Conservation (phyloP, 192 early-diverging fungal genomes). For the Spizellomyces punctatus region DNA sequence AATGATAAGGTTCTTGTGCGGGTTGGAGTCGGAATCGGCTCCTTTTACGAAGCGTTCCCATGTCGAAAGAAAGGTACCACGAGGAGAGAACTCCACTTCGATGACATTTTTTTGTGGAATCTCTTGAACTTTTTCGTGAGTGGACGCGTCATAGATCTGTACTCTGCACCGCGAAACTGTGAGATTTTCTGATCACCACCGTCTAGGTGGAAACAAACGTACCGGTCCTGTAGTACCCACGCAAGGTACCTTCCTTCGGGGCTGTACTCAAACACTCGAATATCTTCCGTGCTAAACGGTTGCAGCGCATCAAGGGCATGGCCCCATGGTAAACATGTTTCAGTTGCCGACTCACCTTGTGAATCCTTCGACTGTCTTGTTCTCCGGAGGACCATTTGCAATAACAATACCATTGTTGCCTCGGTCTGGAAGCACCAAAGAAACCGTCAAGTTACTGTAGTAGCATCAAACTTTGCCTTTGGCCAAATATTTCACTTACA, state of each 20-base stretch:
- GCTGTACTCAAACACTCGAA: constrained; percentile 31
- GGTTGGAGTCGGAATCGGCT: constrained; percentile 59
- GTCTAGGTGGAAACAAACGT: not conserved
- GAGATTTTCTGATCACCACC: not conserved
- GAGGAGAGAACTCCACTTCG: constrained; percentile 91
- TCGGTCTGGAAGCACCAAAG: constrained; percentile 6
- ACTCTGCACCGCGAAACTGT: constrained; percentile 47
- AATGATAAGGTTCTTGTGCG: constrained; percentile 78
- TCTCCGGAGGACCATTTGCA: constrained; percentile 19
- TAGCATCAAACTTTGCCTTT: not conserved
- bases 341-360: constrained; percentile 7
- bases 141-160: constrained; percentile 70
- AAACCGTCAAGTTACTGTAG: not conserved
- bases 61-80: constrained; percentile 85
- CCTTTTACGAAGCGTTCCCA: constrained; percentile 84
- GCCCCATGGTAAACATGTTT: not conserved
- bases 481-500: not conserved
- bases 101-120: constrained; percentile 70
- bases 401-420: constrained; percentile 28
- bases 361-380: constrained; percentile 24
- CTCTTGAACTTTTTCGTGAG: constrained; percentile 58
- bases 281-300: constrained; percentile 17
- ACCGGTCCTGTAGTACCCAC: constrained; percentile 27
- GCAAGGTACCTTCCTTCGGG: constrained; percentile 33
- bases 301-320: not conserved